A percentile compares a stretch with the other conserved stretches of the same genome.
Conservation (phyloP, 225 moss, liverwort and hornwort species). For the Polytrichum formosum region DNA sequence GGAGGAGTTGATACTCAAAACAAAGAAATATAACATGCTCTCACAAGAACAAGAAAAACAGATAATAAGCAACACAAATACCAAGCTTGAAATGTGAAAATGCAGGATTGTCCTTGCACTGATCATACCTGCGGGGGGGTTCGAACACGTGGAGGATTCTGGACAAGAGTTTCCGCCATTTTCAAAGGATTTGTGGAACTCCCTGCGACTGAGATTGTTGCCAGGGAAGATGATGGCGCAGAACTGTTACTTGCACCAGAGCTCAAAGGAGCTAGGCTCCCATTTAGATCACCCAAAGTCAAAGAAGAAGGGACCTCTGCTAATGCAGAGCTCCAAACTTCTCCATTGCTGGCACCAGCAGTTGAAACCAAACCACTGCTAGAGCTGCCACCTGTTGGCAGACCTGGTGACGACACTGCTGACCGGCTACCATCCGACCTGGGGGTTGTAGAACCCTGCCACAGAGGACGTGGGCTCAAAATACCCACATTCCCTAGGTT, state of each 20-base stretch:
- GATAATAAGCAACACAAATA: too few relatives aligned
- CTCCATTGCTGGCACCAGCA: constrained; percentile 66
- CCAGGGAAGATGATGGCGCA: constrained; percentile 34
- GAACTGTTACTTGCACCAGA: constrained; percentile 30
- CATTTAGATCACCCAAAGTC: constrained; percentile 32
- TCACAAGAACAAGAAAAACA: too few relatives aligned
- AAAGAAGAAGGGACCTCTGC: constrained; percentile 78
- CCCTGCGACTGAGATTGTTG: constrained; percentile 26
- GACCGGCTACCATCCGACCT: constrained; percentile 81
- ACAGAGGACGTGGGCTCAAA: constrained; percentile 87
- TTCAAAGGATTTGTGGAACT: constrained; percentile 48
- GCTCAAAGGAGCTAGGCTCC: constrained; percentile 34
- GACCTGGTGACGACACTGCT: constrained; percentile 59
- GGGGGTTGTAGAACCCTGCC: constrained; percentile 84
- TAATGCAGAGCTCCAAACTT: constrained; percentile 93
- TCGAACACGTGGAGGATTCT: constrained; percentile 87
- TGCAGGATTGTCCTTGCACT: too few relatives aligned
- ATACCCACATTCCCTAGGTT: constrained; percentile 69
- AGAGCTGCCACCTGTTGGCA: constrained; percentile 34
- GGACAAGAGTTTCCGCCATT: constrained; percentile 79
- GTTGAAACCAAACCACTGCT: constrained; percentile 45
- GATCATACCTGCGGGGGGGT: constrained; percentile 84
- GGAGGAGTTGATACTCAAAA: too few relatives aligned
- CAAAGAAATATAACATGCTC: too few relatives aligned
- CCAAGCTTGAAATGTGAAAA: too few relatives aligned